These are phyloP conservation scores for Drosera capensis DNA, from an alignment of 148 eudicot species.

Conservation along the genomic window DNA sequence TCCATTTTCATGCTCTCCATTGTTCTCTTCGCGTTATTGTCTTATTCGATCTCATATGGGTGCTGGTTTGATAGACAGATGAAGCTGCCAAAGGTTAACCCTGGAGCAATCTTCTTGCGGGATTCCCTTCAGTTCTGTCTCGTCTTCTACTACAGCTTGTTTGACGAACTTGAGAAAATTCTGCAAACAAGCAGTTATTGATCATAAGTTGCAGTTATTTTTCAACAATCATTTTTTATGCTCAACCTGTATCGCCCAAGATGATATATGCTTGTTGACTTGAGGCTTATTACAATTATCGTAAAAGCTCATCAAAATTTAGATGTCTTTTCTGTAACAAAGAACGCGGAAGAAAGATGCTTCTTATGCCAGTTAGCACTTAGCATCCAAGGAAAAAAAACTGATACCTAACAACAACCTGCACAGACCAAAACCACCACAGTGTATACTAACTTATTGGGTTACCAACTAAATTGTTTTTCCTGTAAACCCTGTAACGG, in stretches of 20 bases:
- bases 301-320: too few species aligned
- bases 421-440: too few species aligned
- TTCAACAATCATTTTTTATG: background rate
- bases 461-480: too few species aligned
- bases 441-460: too few species aligned
- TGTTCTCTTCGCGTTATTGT: background rate
- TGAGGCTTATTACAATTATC: too few species aligned
- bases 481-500: background rate
- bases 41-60: slow-evolving; percentile 3
- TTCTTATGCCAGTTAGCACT: too few species aligned
- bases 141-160: slow-evolving; percentile 68
- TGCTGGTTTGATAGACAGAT: slow-evolving; percentile 23
- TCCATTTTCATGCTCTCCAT: too few species aligned
- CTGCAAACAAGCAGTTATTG: slow-evolving; percentile 18
- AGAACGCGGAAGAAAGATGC: too few species aligned
- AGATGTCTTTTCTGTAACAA: too few species aligned
- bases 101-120: slow-evolving; percentile 65
- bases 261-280: too few species aligned
- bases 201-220: background rate
- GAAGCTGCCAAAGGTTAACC: slow-evolving; percentile 56
- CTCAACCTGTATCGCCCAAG: background rate
- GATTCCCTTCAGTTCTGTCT: slow-evolving; percentile 57
- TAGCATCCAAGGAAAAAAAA: too few species aligned
- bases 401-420: too few species aligned
- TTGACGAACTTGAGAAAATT: slow-evolving; percentile 65